Evolutionary conservation across 2,329 filamentous ascomycete genomes (phyloP).

Genomic region (Ceratocystis colombiana): DNA sequence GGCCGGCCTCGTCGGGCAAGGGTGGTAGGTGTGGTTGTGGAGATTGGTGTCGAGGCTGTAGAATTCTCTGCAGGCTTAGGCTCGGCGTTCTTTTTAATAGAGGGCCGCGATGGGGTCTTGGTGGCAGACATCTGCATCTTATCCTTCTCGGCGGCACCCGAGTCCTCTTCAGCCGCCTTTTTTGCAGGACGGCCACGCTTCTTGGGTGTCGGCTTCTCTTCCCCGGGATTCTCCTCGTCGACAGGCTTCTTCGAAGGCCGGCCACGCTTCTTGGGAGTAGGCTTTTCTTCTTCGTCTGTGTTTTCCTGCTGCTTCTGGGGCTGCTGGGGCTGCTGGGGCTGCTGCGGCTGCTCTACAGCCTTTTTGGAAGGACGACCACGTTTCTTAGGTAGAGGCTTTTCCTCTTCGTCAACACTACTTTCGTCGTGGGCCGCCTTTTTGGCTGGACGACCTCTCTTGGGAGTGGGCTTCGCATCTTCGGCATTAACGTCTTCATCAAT

Average conservation of each 20-base stretch:
- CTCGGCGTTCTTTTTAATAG: not conserved
- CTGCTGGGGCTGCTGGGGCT: slow-evolving; percentile 26
- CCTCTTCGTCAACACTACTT: slow-evolving; percentile 31
- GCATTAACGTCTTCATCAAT: slow-evolving; percentile 27
- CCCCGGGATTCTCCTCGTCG: not conserved
- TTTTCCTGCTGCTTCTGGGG: slow-evolving; percentile 26
- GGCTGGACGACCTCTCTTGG: slow-evolving; percentile 20
- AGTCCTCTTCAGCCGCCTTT: not conserved
- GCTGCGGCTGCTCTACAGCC: slow-evolving; percentile 11
- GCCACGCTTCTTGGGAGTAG: slow-evolving; percentile 19
- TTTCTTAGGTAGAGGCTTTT: slow-evolving; percentile 34
- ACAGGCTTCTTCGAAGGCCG: slow-evolving; percentile 13
- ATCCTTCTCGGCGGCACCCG: not conserved
- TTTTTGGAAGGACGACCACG: slow-evolving; percentile 30
- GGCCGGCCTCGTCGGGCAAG: slow-evolving; percentile 29
- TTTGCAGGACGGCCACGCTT: slow-evolving; percentile 13
- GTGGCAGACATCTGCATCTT: not conserved
- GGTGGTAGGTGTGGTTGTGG: slow-evolving; percentile 28
- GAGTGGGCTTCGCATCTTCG: slow-evolving; percentile 27
- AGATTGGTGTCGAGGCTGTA: too few species aligned
- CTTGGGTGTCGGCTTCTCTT: slow-evolving; percentile 10
- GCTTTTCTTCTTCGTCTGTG: slow-evolving; percentile 17
- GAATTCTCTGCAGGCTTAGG: slow-evolving; percentile 31
- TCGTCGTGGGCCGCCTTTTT: slow-evolving; percentile 31
- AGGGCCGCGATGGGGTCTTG: not conserved